Evolutionary conservation across 306 rosid genomes (phyloP).

Genomic region (Quillaja saponaria): DNA sequence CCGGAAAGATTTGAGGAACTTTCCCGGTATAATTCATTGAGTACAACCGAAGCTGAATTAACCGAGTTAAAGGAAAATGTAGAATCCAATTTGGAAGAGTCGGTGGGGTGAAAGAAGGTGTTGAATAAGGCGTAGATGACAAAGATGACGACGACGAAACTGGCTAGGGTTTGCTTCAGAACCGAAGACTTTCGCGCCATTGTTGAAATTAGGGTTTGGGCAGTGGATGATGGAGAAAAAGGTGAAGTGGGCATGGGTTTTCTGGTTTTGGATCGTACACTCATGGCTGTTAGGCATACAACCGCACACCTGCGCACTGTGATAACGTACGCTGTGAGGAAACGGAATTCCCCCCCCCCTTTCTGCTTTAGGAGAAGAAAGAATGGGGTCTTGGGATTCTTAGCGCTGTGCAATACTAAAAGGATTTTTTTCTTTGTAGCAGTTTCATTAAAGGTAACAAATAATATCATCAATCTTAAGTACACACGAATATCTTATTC

Average conservation of each 20-base stretch:
- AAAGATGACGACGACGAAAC: slow-evolving; percentile 41
- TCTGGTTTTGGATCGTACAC: slow-evolving; percentile 33
- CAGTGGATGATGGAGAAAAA: neutral
- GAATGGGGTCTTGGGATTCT: no score
- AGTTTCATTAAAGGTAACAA: no score
- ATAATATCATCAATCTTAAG: no score
- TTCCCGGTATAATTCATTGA: slow-evolving; percentile 8
- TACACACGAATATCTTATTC: no score
- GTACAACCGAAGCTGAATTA: slow-evolving; percentile 32
- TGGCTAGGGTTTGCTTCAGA: slow-evolving; percentile 57
- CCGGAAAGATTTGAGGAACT: neutral
- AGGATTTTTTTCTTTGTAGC: no score
- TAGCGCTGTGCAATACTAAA: no score
- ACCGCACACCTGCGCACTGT: no score
- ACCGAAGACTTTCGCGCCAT: slow-evolving; percentile 61
- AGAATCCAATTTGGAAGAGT: slow-evolving; percentile 42
- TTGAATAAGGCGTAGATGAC: slow-evolving; percentile 50
- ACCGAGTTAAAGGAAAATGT: slow-evolving; percentile 34
- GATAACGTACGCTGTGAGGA: no score
- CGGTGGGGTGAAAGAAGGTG: slow-evolving; percentile 49
- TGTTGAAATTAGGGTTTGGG: slow-evolving; percentile 21
- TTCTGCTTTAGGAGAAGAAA: no score
- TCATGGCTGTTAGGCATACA: slow-evolving; percentile 1
- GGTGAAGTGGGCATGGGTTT: slow-evolving; percentile 23
- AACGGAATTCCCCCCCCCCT: no score